Evolutionary conservation across 495 filamentous ascomycete species (phyloP).

Genomic region (Talaromyces trachyspermus): DNA sequence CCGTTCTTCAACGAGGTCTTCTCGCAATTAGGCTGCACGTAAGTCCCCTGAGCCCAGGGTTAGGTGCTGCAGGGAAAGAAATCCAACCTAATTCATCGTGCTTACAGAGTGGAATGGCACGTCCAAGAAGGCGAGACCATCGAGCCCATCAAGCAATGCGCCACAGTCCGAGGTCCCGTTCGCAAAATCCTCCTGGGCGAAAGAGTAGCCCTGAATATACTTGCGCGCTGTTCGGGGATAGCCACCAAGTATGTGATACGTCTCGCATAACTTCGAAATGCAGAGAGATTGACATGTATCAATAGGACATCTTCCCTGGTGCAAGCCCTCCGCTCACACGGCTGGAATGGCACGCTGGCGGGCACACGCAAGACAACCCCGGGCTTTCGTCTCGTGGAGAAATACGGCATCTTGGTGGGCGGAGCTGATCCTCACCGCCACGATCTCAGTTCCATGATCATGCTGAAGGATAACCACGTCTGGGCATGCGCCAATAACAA

Average conservation of each 20-base stretch:
- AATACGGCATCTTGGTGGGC: conserved; percentile 93
- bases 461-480: conserved; percentile 98
- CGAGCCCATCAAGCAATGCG: conserved; percentile 50
- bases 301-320: conserved; percentile 38
- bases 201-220: conserved; percentile 83
- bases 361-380: conserved; percentile 96
- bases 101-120: conserved; percentile 72
- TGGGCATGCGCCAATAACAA: conserved; percentile 62
- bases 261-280: neutral
- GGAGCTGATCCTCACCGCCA: conserved; percentile 87
- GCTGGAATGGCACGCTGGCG: conserved; percentile 78
- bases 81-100: neutral
- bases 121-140: conserved; percentile 64
- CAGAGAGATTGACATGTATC: neutral
- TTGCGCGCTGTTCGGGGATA: conserved; percentile 88
- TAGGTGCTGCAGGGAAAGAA: neutral
- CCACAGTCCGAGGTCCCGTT: conserved; percentile 81
- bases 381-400: conserved; percentile 91
- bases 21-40: conserved; percentile 75
- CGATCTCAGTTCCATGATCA: conserved; percentile 89
- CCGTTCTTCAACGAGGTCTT: conserved; percentile 97
- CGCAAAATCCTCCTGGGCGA: conserved; percentile 85
- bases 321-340: conserved; percentile 46
- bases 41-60: conserved; percentile 17
- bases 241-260: conserved; percentile 55